Percentiles rank a stretch among this genome's conserved stretches.
phyloP scores from a whole-genome alignment of 2,329 filamentous ascomycete genomes.

The Talaromyces verruculosus region DNA sequence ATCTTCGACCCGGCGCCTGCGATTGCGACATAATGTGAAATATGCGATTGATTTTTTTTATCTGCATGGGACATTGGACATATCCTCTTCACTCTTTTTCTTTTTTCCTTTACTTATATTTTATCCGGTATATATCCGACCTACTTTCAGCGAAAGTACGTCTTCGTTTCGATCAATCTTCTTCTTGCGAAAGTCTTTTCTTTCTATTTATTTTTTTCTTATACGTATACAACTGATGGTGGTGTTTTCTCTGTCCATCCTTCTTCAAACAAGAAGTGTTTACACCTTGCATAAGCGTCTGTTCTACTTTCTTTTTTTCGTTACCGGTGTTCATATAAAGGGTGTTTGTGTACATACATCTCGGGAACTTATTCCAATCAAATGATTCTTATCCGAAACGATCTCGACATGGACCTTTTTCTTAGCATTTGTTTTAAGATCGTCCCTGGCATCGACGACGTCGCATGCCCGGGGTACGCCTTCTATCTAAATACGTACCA shows the following conservation, averaged over 20 bases:
- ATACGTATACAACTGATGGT: neutral
- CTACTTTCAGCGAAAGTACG: neutral
- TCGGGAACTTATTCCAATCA: neutral
- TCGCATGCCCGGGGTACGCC: neutral
- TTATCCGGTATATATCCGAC: neutral
- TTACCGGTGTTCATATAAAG: neutral
- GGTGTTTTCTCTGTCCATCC: neutral
- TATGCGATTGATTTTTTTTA: neutral
- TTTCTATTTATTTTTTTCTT: neutral
- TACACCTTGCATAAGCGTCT: slow-evolving; percentile 4
- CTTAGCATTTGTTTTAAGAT: neutral
- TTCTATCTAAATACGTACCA: neutral
- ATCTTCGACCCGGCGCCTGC: neutral
- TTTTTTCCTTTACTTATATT: neutral
- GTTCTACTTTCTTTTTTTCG: neutral
- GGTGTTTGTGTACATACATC: neutral
- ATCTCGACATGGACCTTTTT: neutral
- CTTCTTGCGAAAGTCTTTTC: neutral
- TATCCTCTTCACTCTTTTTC: neutral
- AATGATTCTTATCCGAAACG: neutral
- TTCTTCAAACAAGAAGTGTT: neutral
- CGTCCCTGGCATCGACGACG: neutral
- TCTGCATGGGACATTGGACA: slow-evolving; percentile 2
- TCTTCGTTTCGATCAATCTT: neutral
- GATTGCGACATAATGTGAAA: slow-evolving; percentile 5